phyloP scores from a whole-genome alignment of 2,329 filamentous ascomycete genomes.

The Camptophora hylomeconis region DNA sequence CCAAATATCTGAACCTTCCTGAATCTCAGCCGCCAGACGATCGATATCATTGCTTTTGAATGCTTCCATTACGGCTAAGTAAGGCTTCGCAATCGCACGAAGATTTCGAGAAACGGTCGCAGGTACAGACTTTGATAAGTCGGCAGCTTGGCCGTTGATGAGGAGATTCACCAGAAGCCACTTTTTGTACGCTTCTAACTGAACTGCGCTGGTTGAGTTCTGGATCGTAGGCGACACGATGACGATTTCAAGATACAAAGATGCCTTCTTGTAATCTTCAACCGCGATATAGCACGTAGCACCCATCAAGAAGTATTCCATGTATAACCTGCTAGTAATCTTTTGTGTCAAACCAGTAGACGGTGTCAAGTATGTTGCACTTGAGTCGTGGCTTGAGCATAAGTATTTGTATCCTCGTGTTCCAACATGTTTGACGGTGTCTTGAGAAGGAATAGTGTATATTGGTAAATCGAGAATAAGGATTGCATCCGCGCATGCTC shows the following conservation, averaged over 20 bases:
- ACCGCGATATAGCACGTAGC: slow-evolving; percentile 52
- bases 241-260: slow-evolving; percentile 48
- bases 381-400: slow-evolving; percentile 20
- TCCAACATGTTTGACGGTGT: slow-evolving; percentile 9
- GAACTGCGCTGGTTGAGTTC: slow-evolving; percentile 56
- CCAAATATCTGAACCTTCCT: slow-evolving; percentile 49
- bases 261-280: slow-evolving; percentile 50
- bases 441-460: slow-evolving; percentile 26
- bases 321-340: slow-evolving; percentile 28
- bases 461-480: slow-evolving; percentile 30
- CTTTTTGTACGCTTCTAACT: slow-evolving; percentile 84
- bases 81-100: slow-evolving; percentile 50
- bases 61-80: slow-evolving; percentile 54
- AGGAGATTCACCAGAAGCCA: slow-evolving; percentile 71
- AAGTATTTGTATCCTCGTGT: slow-evolving; percentile 15
- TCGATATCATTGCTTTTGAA: slow-evolving; percentile 50
- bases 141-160: slow-evolving; percentile 46
- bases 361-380: slow-evolving; percentile 23
- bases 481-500: slow-evolving; percentile 26
- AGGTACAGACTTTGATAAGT: slow-evolving; percentile 45
- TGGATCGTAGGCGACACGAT: slow-evolving; percentile 55
- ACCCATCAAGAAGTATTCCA: slow-evolving; percentile 55
- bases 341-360: slow-evolving; percentile 26
- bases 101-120: slow-evolving; percentile 42
- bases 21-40: slow-evolving; percentile 51